Percentiles rank a stretch among this genome's conserved stretches.
phyloP scores from a whole-genome alignment of 73 alveolate species.

The Uronychia binucleata region DNA sequence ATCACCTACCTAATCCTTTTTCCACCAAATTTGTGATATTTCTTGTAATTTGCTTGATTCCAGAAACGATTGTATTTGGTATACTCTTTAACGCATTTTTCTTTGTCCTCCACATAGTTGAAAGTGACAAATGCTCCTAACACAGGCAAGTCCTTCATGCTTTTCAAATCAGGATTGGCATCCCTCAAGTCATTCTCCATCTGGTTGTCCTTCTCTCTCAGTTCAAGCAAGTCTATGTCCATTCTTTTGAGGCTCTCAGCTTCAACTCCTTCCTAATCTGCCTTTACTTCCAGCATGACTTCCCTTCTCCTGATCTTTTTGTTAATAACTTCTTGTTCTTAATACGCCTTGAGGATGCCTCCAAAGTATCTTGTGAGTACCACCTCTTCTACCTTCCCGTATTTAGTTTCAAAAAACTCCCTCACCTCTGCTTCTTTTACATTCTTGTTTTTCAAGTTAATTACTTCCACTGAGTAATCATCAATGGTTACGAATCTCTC shows the following conservation, averaged over 20 bases:
- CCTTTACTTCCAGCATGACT: not conserved
- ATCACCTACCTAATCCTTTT: not conserved
- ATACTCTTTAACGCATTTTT: not conserved
- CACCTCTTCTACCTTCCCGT: constrained; percentile 18
- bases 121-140: constrained; percentile 30
- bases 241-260: not conserved
- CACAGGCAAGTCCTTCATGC: constrained; percentile 13
- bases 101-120: constrained; percentile 5
- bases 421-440: constrained; percentile 6
- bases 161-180: constrained; percentile 9
- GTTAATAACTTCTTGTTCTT: constrained; percentile 12
- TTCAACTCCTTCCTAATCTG: not conserved
- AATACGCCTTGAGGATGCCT: constrained; percentile 5
- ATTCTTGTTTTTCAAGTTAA: not conserved
- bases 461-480: not conserved
- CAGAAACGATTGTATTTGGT: not conserved
- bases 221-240: not conserved
- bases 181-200: constrained; percentile 17
- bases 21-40: not conserved
- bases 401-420: not conserved
- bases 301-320: not conserved
- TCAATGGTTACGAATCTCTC: not conserved
- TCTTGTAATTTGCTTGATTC: not conserved
- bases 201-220: not conserved
- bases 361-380: constrained; percentile 11